phyloP scores from a whole-genome alignment of 192 early-diverging fungal species.

The Jimgerdemannia flammicorona region DNA sequence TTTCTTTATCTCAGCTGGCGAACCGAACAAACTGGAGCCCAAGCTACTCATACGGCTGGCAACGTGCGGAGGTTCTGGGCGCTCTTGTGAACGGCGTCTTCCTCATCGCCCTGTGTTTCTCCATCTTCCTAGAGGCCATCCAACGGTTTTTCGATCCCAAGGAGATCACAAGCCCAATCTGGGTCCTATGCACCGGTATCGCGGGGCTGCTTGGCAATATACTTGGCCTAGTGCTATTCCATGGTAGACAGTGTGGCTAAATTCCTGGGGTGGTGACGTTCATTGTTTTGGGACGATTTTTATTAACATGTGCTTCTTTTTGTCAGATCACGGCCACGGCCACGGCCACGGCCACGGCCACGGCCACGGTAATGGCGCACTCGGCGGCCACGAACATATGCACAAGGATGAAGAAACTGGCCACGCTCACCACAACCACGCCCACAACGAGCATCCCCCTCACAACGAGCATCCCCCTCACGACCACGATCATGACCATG shows the following conservation, averaged over 20 bases:
- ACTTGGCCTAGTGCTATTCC: slow-evolving; percentile 29
- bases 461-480: no score
- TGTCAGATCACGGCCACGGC: no score
- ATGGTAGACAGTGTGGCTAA: no score
- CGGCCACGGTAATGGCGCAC: no score
- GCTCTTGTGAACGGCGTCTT: slow-evolving; percentile 92
- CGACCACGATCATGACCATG: slow-evolving; percentile 46
- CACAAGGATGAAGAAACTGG: no score
- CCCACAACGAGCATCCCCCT: no score
- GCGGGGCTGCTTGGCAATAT: slow-evolving; percentile 78
- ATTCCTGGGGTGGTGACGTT: no score
- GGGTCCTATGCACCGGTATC: slow-evolving; percentile 76
- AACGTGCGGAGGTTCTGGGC: slow-evolving; percentile 88
- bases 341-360: no score
- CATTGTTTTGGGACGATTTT: slow-evolving; percentile 40
- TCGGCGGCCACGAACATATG: no score
- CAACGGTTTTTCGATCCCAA: slow-evolving; percentile 73
- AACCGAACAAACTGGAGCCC: slow-evolving; percentile 44
- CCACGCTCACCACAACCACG: no score
- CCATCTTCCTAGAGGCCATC: slow-evolving; percentile 82
- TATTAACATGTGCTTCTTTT: no score
- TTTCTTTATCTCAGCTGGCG: no score
- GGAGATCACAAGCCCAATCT: slow-evolving; percentile 63
- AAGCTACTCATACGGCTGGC: slow-evolving; percentile 84
- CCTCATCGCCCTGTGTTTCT: slow-evolving; percentile 87